A percentile compares a stretch with the other conserved stretches of the same genome.
These are phyloP conservation scores for Cladophialophora carrionii DNA, from an alignment of 2,329 filamentous ascomycete genomes.

Conservation along the genomic window DNA sequence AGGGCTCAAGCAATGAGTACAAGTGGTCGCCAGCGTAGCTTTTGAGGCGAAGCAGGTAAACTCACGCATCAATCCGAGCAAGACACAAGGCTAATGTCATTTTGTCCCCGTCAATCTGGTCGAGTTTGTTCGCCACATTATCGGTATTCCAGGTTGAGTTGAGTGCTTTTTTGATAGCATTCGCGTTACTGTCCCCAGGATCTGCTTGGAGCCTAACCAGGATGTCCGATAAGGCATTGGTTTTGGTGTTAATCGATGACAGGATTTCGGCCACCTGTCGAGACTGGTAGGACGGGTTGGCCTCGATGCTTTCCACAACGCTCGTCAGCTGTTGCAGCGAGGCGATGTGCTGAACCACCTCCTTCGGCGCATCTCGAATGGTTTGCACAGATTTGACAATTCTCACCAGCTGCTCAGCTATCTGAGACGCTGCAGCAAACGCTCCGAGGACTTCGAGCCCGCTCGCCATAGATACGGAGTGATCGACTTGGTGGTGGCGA, in stretches of 20 bases:
- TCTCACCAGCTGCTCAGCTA: constrained; percentile 4
- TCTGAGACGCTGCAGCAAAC: constrained; percentile 3
- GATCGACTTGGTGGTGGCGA: background rate
- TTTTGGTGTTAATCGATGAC: background rate
- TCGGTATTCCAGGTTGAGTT: constrained; percentile 1
- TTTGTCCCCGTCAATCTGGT: constrained; percentile 12
- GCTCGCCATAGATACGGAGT: background rate
- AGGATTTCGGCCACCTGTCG: constrained; percentile 3
- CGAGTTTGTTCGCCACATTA: constrained; percentile 5
- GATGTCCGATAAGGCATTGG: background rate
- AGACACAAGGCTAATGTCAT: constrained; percentile 10
- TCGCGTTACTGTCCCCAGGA: background rate
- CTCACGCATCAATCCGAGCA: constrained; percentile 10
- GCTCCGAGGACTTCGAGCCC: constrained; percentile 8
- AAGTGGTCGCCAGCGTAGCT: background rate
- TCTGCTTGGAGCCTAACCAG: background rate
- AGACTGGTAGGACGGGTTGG: constrained; percentile 9
- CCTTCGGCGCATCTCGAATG: background rate
- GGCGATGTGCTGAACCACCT: background rate
- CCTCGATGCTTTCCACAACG: constrained; percentile 6
- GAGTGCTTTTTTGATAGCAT: background rate
- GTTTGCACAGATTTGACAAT: constrained; percentile 3
- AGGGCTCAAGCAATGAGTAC: background rate
- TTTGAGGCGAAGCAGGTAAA: background rate
- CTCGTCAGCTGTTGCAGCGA: background rate